Evolutionary conservation across 2,329 filamentous ascomycete species (phyloP), one percentile per base, ranked within the genome.

Genomic region (Penicillium sp.): DNA sequence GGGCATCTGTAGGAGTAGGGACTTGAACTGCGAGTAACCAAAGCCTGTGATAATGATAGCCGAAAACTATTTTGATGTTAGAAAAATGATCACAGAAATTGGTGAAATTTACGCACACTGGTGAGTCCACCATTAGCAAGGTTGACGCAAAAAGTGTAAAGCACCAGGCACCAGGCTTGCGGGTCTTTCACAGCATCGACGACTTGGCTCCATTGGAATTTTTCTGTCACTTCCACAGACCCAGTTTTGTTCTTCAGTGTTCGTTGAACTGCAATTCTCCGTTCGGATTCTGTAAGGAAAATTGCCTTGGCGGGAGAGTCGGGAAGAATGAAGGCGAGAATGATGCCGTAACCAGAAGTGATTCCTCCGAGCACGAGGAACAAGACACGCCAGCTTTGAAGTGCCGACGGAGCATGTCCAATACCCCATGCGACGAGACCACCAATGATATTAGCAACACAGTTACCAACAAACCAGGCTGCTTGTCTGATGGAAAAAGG

Each of bases 391-490:
- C 53, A 60, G 40, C 42, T 56, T 28, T 45, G 38, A 2, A 55
- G 15, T 1, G 15, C 22, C 8, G 12, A 60, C 8, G 17, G 8
- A 28, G 44, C 73, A 74, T 22, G 78, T n/a, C 53, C 58, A 7
- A 64, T 49, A 19, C 53, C 65, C 49, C 59, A 68, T 2, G 59
- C 63, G 51, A 67, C 35, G 2, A 69, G 30, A 19, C 56, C 56
- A 6, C 65, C 67, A 33, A 71, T 59, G 3, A 68, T 61, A 44
- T 55, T 63, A 15, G 68, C 65, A 42, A 70, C 24, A 4, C 55
- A 59, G 45, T 67, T 68, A 4, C 65, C 65, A 1, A 45, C n/a
- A 28, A 65, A 69, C 64, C 68, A 70, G 15, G 60, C 56, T 30
- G 65, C 68, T 45, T 69, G 65, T 7, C 70, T 47, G 26, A 47